Base-by-base conservation (phyloP, 73 alveolate genomes). In the Tetrahymena malaccensis region DNA sequence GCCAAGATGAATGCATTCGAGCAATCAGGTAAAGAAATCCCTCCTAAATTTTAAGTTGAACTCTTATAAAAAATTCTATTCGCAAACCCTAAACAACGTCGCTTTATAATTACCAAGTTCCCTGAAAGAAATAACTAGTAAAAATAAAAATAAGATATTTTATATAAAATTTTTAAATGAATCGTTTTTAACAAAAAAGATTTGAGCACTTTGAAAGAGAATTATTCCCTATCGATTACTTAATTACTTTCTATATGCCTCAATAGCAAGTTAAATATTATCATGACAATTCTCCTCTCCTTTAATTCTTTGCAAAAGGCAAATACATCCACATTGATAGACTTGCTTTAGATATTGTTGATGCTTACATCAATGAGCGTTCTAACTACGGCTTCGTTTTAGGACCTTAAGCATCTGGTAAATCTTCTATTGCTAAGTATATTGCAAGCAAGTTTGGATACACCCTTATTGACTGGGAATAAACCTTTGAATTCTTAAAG, bases 391-490 rank as follows among this genome's bases (percentile, higher is more conserved):
- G 97, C 21, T 38, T 95, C 15, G 94, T 95, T 0, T 55, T 89
- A 38, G 97, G 97, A 9, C 97, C 97, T 43, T 57, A 43, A 34
- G 37, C 84, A 93, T 25, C 97, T 16, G 97, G 97, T 50, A 95
- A 95, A 58, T 85, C 97, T 13, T 85, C 97, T 70, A 56, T 95
- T 89, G 95, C 95, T 34, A 95, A 89, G 25, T 89, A 95, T 95
- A 38, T 95, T 35, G 95, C 97, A 6, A 56, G 93, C 34, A 95
- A 95, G 55, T 95, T 89, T 34, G 97, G 97, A 35, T 95, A 85
- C 94, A 95, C 44, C 37, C 85, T 95, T 27, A 56, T 95, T 34
- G 97, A 95, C 43, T 95, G 97, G 97, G 96, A 95, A 95, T n/a
- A 85, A 3, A 58, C 97, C 31, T 43, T 95, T 4, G 34, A 35